Base-by-base conservation (phyloP, 352 stramenopile genomes). In the Phytopythium cucurbitacearum region DNA sequence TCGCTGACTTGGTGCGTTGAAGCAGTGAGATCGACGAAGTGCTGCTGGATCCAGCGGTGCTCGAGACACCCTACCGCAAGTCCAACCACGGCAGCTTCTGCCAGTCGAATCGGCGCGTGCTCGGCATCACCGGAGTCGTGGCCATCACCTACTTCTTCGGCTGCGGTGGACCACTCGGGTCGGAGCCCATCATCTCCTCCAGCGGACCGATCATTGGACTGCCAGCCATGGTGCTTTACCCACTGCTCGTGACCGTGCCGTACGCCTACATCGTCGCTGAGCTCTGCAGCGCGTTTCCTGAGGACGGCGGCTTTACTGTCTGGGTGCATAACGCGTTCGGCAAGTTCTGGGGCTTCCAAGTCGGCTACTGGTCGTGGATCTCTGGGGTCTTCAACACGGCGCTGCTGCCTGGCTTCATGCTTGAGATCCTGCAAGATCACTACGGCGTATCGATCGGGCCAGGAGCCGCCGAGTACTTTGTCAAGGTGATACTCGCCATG, bases 311-410 rank as follows among this genome's bases (percentile, higher is more conserved):
- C 16, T 92, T 91, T 39, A 74, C 71, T 13, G 64, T 89, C 41
- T 90, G 79, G 79, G 72, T 87, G 3, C 48, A 73, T 8, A 85
- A 88, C 36, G 73, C 75, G 4, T 88, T 86, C n/a, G 82, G 82
- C 0, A 61, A 74, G 11, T 93, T 90, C 48, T 93, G 82, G 85
- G 82, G 67, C 7, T 85, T 91, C 39, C 82, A 89, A 40, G 67
- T 89, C 39, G 81, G 78, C 53, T 94, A 88, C 64, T 95, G 82
- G 80, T 87, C 77, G 11, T 95, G 83, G 73, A 65, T 94, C n/a
- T 46, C 70, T 0, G 67, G 78, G 3, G 47, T 89, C 33, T 73
- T 90, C 46, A 77, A 82, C 47, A 75, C 59, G 7, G 75, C 80
- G 2, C 53, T 91, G 46, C 67, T 84, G 13, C 80, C 80, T 1